These are phyloP conservation scores for Ceratonia siliqua DNA, from an alignment of 306 rosid species.

Conservation along the genomic window DNA sequence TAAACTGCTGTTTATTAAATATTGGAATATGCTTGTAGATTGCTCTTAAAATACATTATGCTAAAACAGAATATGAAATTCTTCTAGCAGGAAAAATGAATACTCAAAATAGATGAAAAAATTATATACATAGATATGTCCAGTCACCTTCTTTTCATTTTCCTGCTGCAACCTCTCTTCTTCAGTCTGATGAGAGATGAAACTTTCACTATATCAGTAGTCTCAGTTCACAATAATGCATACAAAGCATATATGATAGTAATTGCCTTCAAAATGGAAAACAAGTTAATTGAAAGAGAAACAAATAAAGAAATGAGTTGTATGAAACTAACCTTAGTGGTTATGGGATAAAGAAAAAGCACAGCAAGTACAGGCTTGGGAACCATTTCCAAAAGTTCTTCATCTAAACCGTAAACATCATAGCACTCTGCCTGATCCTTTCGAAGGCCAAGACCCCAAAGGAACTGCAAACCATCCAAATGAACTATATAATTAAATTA, in stretches of 20 bases:
- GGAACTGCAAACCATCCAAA: conserved; percentile 58
- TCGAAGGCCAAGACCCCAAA: conserved; percentile 85
- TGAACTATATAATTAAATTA: conserved; percentile 11
- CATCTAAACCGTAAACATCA: conserved; percentile 90
- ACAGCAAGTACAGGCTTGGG: conserved; percentile 96
- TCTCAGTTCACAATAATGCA: background rate
- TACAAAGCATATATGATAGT: background rate
- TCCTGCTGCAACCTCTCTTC: conserved; percentile 80
- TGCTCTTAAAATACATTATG: background rate
- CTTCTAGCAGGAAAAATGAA: no score
- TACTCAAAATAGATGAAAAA: no score
- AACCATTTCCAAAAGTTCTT: conserved; percentile 89
- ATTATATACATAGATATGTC: conserved; percentile 6
- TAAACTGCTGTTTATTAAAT: background rate
- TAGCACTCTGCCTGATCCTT: conserved; percentile 70
- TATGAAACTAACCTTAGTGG: conserved; percentile 58
- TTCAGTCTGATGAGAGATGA: conserved; percentile 62
- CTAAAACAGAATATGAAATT: background rate
- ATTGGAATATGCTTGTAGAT: background rate
- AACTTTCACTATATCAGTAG: conserved; percentile 29
- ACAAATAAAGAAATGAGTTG: background rate
- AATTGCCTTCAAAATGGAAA: background rate
- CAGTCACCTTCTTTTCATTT: conserved; percentile 54
- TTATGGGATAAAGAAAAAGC: conserved; percentile 88
- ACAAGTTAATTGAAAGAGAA: background rate